These are phyloP conservation scores for Blumeria hordei DNA, from an alignment of 2,329 filamentous ascomycete species.

Conservation along the genomic window DNA sequence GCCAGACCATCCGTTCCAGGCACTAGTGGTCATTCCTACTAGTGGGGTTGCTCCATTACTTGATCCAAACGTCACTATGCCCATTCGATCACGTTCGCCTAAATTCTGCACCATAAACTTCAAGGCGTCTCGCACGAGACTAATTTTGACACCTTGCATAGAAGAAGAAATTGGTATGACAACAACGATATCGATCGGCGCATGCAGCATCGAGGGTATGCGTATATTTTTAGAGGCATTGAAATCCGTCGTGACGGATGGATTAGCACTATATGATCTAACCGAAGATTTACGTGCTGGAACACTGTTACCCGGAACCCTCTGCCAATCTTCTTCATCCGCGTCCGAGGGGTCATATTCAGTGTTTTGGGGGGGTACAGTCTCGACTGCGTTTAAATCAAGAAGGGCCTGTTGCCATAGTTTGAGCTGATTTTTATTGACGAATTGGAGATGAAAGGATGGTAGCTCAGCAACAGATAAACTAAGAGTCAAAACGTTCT, in stretches of 20 bases:
- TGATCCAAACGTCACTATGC: slow-evolving; percentile 86
- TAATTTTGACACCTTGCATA: slow-evolving; percentile 99
- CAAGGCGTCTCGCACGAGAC: slow-evolving; percentile 70
- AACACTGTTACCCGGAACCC: slow-evolving; percentile 18
- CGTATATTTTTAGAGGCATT: slow-evolving; percentile 24
- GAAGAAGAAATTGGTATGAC: slow-evolving; percentile 94
- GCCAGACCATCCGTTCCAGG: slow-evolving; percentile 77
- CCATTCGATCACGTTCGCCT: slow-evolving; percentile 88
- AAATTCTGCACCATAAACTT: slow-evolving; percentile 78
- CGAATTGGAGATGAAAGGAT: slow-evolving; percentile 80
- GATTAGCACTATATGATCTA: slow-evolving; percentile 61
- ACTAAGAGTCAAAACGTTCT: slow-evolving; percentile 67
- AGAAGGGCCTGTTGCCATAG: slow-evolving; percentile 72
- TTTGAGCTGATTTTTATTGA: slow-evolving; percentile 62
- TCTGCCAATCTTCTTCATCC: slow-evolving; percentile 74
- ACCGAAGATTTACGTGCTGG: slow-evolving; percentile 57
- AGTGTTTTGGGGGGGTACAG: slow-evolving; percentile 36
- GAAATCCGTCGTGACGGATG: slow-evolving; percentile 80
- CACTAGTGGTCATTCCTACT: slow-evolving; percentile 94
- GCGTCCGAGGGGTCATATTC: slow-evolving; percentile 66
- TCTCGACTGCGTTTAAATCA: slow-evolving; percentile 54
- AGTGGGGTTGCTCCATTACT: slow-evolving; percentile 80
- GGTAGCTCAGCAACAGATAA: slow-evolving; percentile 81
- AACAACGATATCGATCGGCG: slow-evolving; percentile 84
- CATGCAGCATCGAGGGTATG: slow-evolving; percentile 33